phyloP scores from a whole-genome alignment of 2,329 filamentous ascomycete genomes.

The Blumeria graminis region DNA sequence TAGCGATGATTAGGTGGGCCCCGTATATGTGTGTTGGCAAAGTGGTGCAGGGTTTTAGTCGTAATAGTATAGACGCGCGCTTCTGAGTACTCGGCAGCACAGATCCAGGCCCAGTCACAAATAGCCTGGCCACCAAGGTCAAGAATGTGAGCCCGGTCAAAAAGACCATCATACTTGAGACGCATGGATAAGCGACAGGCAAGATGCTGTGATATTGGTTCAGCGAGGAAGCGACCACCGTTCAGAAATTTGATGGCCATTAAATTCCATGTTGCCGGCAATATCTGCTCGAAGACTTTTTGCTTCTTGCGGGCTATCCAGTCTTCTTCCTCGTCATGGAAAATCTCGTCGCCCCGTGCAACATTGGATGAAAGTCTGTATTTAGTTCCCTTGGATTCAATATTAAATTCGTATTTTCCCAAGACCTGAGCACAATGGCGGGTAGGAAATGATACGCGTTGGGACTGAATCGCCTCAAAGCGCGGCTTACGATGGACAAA shows the following conservation, averaged over 20 bases:
- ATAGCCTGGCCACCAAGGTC: slow-evolving; percentile 68
- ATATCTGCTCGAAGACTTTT: slow-evolving; percentile 53
- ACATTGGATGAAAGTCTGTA: slow-evolving; percentile 50
- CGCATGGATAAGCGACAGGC: slow-evolving; percentile 27
- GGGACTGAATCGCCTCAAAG: slow-evolving; percentile 70
- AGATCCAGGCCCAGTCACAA: slow-evolving; percentile 92
- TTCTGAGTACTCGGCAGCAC: slow-evolving; percentile 63
- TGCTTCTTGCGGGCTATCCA: neutral
- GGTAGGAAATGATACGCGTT: slow-evolving; percentile 48
- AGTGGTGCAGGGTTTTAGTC: slow-evolving; percentile 44
- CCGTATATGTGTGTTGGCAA: slow-evolving; percentile 49
- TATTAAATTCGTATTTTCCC: slow-evolving; percentile 61
- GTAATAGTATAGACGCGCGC: slow-evolving; percentile 74
- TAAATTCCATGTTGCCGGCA: slow-evolving; percentile 34
- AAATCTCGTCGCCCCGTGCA: slow-evolving; percentile 42
- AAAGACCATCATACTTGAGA: slow-evolving; percentile 20
- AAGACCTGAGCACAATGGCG: slow-evolving; percentile 59
- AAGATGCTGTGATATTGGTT: slow-evolving; percentile 37
- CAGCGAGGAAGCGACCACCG: slow-evolving; percentile 37
- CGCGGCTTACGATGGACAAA: slow-evolving; percentile 69
- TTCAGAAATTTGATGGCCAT: slow-evolving; percentile 35
- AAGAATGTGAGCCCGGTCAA: slow-evolving; percentile 42
- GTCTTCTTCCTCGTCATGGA: slow-evolving; percentile 43
- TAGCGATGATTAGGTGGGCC: slow-evolving; percentile 75
- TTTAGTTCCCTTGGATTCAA: slow-evolving; percentile 42